These are phyloP conservation scores for Neopestalotiopsis sp. DNA, from an alignment of 2,329 filamentous ascomycete species.

Conservation along the genomic window DNA sequence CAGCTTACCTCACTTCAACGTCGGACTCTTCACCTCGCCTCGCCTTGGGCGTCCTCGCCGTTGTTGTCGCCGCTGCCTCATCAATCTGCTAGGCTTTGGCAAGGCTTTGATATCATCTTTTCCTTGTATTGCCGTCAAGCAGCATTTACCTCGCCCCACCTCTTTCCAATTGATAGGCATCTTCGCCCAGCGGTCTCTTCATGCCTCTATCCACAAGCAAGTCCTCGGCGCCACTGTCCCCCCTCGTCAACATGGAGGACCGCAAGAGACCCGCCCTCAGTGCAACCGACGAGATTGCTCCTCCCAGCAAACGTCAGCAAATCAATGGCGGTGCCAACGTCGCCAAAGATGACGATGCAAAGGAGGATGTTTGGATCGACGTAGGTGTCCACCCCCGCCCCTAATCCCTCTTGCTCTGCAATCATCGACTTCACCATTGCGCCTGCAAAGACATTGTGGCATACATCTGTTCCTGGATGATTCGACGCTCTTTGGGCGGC, in stretches of 20 bases:
- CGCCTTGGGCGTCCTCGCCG: neutral
- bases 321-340: constrained; percentile 75
- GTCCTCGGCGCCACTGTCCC: constrained; percentile 75
- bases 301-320: constrained; percentile 90
- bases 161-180: constrained; percentile 25
- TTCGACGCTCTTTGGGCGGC: neutral
- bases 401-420: constrained; percentile 23
- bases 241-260: constrained; percentile 97
- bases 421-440: constrained; percentile 19
- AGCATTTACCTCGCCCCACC: neutral
- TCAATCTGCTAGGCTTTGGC: neutral
- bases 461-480: neutral
- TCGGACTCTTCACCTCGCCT: neutral
- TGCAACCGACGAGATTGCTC: constrained; percentile 82
- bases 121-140: neutral
- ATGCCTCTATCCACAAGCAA: constrained; percentile 85
- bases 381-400: constrained; percentile 55
- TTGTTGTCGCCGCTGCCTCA: constrained; percentile 5
- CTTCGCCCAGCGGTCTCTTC: constrained; percentile 62
- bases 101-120: neutral
- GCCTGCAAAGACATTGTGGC: neutral
- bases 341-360: constrained; percentile 62
- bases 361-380: constrained; percentile 68
- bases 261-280: constrained; percentile 91
- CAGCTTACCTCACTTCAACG: constrained; percentile 3